Evolutionary conservation across 768 basidiomycete species (phyloP).

Genomic region (Serendipita sp.): DNA sequence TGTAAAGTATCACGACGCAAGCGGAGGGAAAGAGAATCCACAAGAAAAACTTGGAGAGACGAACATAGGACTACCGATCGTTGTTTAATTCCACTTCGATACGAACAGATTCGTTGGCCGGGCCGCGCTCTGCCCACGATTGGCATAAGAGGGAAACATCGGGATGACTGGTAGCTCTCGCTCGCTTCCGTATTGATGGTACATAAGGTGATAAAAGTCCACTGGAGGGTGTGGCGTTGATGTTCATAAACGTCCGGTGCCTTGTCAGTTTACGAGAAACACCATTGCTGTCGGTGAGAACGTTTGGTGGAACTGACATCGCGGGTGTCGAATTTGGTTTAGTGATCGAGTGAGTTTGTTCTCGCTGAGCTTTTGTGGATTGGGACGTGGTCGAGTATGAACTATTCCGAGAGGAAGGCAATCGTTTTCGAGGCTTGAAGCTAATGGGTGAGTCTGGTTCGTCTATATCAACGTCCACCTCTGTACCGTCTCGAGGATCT

Average conservation of each 20-base stretch:
- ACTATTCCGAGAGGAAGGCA: not conserved
- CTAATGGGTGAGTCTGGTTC: not conserved
- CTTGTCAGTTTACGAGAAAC: not conserved
- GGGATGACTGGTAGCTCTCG: slow-evolving; percentile 34
- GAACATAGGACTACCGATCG: not conserved
- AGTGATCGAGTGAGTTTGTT: not conserved
- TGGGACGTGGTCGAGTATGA: not conserved
- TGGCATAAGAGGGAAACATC: slow-evolving; percentile 43
- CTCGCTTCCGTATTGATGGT: slow-evolving; percentile 27
- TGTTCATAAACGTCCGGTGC: not conserved
- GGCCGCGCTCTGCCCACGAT: slow-evolving; percentile 40
- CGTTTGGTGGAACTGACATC: not conserved
- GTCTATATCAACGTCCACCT: not conserved
- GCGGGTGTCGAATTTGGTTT: not conserved
- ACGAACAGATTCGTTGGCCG: slow-evolving; percentile 30
- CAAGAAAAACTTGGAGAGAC: not conserved
- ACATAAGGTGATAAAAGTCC: slow-evolving; percentile 29
- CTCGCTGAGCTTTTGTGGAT: not conserved
- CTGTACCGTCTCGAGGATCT: slow-evolving; percentile 14
- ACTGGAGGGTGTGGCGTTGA: not conserved
- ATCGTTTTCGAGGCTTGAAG: slow-evolving; percentile 3
- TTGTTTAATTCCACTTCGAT: not conserved
- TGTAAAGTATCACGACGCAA: not conserved
- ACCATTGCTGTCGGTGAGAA: slow-evolving; percentile 1
- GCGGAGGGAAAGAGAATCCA: not conserved